These are phyloP conservation scores for Verbascum thapsus DNA, from an alignment of 257 asterid genomes.

Conservation along the genomic window DNA sequence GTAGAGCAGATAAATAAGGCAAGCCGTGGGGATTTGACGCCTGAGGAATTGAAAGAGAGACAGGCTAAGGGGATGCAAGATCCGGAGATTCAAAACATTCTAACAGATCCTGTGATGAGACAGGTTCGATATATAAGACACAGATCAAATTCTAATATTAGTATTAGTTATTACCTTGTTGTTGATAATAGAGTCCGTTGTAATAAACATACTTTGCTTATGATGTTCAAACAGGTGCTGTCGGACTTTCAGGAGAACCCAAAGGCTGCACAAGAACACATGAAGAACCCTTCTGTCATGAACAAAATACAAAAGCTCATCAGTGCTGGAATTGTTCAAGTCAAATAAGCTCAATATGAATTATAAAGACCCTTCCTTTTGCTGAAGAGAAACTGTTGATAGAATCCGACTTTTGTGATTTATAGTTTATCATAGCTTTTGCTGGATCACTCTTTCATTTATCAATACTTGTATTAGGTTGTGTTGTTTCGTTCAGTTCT, in stretches of 20 bases:
- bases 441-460: too few relatives aligned
- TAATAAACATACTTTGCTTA: too few relatives aligned
- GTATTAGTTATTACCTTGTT: too few relatives aligned
- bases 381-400: too few relatives aligned
- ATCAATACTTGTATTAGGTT: too few relatives aligned
- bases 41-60: conserved; percentile 95
- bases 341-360: conserved; percentile 36
- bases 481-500: too few relatives aligned
- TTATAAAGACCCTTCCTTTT: background rate
- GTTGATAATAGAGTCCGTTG: too few relatives aligned
- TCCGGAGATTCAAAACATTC: conserved; percentile 89
- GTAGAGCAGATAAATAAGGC: conserved; percentile 85
- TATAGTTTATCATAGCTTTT: too few relatives aligned
- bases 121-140: conserved; percentile 58
- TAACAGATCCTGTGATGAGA: conserved; percentile 94
- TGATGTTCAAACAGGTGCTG: conserved; percentile 52
- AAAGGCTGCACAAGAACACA: conserved; percentile 76
- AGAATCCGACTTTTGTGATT: too few relatives aligned
- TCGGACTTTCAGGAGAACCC: conserved; percentile 84
- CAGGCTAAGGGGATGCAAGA: conserved; percentile 98
- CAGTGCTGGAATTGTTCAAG: conserved; percentile 86
- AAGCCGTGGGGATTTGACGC: conserved; percentile 85
- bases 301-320: conserved; percentile 84
- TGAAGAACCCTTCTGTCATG: conserved; percentile 89
- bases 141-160: too few relatives aligned